phyloP scores from a whole-genome alignment of 148 eudicot species.

The Tetragonia tetragonoides region DNA sequence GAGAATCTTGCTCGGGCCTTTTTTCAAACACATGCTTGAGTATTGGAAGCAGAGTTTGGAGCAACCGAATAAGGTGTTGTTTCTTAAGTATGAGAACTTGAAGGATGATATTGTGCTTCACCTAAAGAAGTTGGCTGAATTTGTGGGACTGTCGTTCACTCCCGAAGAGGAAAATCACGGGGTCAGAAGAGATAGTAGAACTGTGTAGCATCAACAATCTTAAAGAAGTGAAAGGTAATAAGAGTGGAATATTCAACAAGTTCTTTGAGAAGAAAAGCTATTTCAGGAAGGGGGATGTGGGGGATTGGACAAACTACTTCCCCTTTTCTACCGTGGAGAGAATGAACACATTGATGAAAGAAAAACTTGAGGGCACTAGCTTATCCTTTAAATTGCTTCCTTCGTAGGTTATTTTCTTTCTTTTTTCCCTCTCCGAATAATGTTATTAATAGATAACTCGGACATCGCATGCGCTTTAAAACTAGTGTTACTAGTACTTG shows the following conservation, averaged over 20 bases:
- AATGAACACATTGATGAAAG: no score
- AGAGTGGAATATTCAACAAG: background rate
- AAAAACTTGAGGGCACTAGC: no score
- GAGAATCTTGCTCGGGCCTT: conserved; percentile 14
- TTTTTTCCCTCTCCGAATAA: no score
- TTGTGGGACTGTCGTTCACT: conserved; percentile 19
- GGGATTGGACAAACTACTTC: no score
- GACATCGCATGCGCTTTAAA: no score
- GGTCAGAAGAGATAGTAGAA: background rate
- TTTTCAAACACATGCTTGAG: conserved; percentile 19
- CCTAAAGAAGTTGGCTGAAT: background rate
- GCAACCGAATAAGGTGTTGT: conserved; percentile 1
- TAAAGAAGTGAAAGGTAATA: conserved; percentile 24
- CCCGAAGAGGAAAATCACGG: conserved; percentile 9
- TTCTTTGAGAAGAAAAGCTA: no score
- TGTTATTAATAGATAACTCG: no score
- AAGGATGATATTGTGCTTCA: conserved; percentile 1
- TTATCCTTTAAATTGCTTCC: no score
- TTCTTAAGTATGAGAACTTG: background rate
- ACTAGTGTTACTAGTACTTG: no score
- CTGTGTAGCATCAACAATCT: conserved; percentile 4
- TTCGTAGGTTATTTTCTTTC: no score
- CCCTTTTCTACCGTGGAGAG: no score
- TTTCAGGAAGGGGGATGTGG: no score
- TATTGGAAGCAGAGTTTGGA: conserved; percentile 25